phyloP scores from a whole-genome alignment of 139 green algal species.

The Marvania coccoides region DNA sequence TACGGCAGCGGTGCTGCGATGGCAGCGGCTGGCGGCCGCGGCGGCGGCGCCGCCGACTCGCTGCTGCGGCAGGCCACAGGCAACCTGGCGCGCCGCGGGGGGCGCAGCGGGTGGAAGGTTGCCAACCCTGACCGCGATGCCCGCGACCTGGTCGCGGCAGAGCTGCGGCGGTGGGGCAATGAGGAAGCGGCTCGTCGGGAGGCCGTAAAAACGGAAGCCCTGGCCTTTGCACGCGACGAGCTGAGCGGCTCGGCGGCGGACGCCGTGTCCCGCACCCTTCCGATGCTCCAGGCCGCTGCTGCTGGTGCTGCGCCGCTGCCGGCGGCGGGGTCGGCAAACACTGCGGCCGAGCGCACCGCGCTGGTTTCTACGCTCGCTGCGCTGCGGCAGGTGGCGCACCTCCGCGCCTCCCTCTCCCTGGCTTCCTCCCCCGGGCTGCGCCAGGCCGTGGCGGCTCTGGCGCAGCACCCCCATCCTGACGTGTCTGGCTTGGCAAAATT shows the following conservation, averaged over 20 bases:
- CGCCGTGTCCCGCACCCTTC: not conserved
- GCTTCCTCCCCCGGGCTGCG: slow-evolving; percentile 13
- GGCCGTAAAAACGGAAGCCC: slow-evolving; percentile 5
- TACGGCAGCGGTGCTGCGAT: not conserved
- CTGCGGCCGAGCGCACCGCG: not conserved
- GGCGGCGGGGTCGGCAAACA: not conserved
- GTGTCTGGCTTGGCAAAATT: slow-evolving; percentile 7
- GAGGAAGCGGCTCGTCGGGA: slow-evolving; percentile 22
- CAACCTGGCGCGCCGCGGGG: not conserved
- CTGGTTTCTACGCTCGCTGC: slow-evolving; percentile 11
- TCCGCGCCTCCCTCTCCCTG: slow-evolving; percentile 23
- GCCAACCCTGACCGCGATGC: slow-evolving; percentile 13
- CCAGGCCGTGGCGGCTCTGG: slow-evolving; percentile 11
- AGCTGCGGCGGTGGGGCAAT: slow-evolving; percentile 7
- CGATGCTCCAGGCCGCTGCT: not conserved
- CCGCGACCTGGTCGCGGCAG: slow-evolving; percentile 3
- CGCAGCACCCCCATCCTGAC: slow-evolving; percentile 5
- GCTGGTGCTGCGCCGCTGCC: not conserved
- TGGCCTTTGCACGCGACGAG: slow-evolving; percentile 5
- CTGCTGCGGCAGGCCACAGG: not conserved
- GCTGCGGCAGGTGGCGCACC: slow-evolving; percentile 25
- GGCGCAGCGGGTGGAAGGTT: not conserved
- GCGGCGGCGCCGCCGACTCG: not conserved
- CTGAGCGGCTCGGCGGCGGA: not conserved
- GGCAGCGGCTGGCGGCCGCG: not conserved